Conservation (phyloP, 2,329 filamentous ascomycete genomes). For the Aspergillus sp. region DNA sequence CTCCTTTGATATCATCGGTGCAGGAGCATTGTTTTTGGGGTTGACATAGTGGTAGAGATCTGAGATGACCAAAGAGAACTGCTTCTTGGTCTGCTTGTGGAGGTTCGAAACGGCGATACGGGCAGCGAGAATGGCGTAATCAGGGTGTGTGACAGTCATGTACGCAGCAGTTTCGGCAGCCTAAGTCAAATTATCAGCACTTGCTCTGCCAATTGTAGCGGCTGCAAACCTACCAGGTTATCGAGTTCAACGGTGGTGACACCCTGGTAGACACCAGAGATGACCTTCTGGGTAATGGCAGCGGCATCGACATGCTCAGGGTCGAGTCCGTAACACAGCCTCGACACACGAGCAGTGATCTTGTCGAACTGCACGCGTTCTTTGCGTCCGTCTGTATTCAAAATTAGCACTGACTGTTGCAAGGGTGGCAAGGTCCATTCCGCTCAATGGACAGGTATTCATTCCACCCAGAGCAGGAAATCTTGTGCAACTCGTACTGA, state of each 20-base stretch:
- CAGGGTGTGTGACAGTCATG: conserved; percentile 99
- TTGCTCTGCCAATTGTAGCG: neutral
- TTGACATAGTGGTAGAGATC: conserved; percentile 97
- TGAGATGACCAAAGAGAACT: conserved; percentile 92
- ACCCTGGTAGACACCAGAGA: conserved; percentile 97
- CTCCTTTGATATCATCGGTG: conserved; percentile 91
- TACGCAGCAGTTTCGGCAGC: conserved; percentile 98
- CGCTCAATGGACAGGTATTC: neutral
- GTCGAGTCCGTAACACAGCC: conserved; percentile 96
- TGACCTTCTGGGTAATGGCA: conserved; percentile 98
- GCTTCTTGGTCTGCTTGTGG: conserved; percentile 99
- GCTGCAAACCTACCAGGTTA: conserved; percentile 71
- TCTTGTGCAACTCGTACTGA: conserved; percentile 37
- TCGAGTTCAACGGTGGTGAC: conserved; percentile 96
- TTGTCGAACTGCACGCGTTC: conserved; percentile 99
- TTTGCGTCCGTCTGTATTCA: conserved; percentile 83
- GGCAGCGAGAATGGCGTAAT: conserved; percentile 97
- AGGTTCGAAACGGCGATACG: conserved; percentile 99
- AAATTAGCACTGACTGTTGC: conserved; percentile 22
- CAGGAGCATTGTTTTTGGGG: conserved; percentile 78
- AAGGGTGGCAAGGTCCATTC: conserved; percentile 22
- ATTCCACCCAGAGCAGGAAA: neutral
- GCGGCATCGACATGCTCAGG: conserved; percentile 94
- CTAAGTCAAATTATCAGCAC: conserved; percentile 51
- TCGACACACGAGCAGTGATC: conserved; percentile 97